A percentile compares a stretch with the other conserved stretches of the same genome.
These are phyloP conservation scores for Lentinula raphanica DNA, from an alignment of 768 basidiomycete genomes.

Conservation along the genomic window DNA sequence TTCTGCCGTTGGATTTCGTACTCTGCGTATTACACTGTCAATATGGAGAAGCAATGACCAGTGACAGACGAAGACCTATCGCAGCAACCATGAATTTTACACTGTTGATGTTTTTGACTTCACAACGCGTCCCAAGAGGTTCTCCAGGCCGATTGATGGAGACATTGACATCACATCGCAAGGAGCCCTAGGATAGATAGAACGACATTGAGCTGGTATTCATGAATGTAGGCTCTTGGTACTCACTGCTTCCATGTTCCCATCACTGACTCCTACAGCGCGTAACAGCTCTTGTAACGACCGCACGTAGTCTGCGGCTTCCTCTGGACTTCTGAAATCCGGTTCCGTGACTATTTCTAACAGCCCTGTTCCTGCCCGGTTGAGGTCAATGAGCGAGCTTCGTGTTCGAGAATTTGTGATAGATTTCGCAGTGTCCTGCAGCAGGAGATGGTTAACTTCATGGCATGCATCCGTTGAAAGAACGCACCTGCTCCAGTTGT, in stretches of 20 bases:
- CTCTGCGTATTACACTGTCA: slow-evolving; percentile 24
- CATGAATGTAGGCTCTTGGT: neutral
- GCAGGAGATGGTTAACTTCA: slow-evolving; percentile 4
- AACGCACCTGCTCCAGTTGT: slow-evolving; percentile 88
- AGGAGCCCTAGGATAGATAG: slow-evolving; percentile 64
- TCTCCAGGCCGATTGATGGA: slow-evolving; percentile 71
- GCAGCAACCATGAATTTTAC: slow-evolving; percentile 80
- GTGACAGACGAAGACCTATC: slow-evolving; percentile 51
- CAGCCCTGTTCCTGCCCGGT: slow-evolving; percentile 82
- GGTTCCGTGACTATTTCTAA: slow-evolving; percentile 97
- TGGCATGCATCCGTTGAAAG: neutral
- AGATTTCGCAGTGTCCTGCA: slow-evolving; percentile 91
- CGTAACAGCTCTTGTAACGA: slow-evolving; percentile 78
- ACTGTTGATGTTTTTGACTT: slow-evolving; percentile 96
- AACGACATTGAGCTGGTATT: neutral
- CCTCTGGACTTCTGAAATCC: slow-evolving; percentile 88
- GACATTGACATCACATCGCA: slow-evolving; percentile 93
- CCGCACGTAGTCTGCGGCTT: slow-evolving; percentile 83
- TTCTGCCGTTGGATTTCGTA: slow-evolving; percentile 82
- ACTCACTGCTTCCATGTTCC: slow-evolving; percentile 92
- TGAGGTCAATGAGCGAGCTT: slow-evolving; percentile 73
- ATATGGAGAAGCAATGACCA: neutral
- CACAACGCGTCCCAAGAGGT: slow-evolving; percentile 77
- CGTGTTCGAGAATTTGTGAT: slow-evolving; percentile 47
- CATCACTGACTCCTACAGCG: slow-evolving; percentile 83